These are phyloP conservation scores for Silene vulgaris DNA, from an alignment of 179 eudicot species.

Conservation along the genomic window DNA sequence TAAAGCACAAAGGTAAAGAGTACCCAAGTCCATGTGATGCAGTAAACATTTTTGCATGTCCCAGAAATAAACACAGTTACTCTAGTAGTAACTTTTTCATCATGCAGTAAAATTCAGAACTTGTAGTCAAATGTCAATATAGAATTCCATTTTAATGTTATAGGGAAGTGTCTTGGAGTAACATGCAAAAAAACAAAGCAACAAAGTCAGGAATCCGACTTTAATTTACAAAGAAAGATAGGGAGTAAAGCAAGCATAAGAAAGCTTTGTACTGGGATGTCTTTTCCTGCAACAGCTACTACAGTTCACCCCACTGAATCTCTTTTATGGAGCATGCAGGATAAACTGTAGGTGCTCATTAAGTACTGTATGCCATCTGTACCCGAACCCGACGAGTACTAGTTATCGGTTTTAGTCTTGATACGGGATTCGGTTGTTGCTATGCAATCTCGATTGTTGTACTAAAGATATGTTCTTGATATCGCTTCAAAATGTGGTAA, in stretches of 20 bases:
- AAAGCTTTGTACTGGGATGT: constrained; percentile 1
- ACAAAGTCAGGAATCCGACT: not conserved
- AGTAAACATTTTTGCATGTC: not conserved
- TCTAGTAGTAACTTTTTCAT: not conserved
- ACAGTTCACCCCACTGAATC: not conserved
- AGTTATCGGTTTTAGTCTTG: no score
- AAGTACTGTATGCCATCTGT: not conserved
- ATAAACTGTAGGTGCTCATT: not conserved
- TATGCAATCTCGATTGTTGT: no score
- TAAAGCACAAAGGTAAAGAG: not conserved
- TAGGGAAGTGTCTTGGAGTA: not conserved
- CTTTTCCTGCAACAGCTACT: not conserved
- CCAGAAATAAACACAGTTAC: not conserved
- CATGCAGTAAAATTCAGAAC: not conserved
- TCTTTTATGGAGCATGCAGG: not conserved
- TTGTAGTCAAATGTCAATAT: not conserved
- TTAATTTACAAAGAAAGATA: not conserved
- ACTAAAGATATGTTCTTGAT: no score
- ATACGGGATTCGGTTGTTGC: no score
- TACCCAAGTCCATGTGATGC: not conserved
- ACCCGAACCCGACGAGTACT: no score
- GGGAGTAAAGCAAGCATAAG: not conserved
- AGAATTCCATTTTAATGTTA: not conserved
- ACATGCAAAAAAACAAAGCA: not conserved
- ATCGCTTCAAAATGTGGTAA: no score